phyloP scores from a whole-genome alignment of 202 grass and related monocot species.

The Miscanthus sacchariflorus region DNA sequence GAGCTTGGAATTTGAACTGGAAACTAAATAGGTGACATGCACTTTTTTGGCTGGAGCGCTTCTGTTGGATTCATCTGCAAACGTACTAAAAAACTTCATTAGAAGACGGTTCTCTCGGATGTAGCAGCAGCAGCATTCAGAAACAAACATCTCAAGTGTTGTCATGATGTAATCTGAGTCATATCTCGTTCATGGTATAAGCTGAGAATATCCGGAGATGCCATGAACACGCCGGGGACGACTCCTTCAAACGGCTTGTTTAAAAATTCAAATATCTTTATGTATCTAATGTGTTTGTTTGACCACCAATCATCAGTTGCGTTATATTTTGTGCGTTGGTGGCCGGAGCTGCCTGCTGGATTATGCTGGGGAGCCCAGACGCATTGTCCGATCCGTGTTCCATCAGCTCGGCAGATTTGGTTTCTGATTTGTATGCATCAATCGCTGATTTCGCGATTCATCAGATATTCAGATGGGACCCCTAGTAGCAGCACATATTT shows the following conservation, averaged over 20 bases:
- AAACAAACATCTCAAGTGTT: neutral
- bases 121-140: neutral
- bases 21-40: neutral
- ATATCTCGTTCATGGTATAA: constrained; percentile 30
- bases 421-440: neutral
- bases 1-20: neutral
- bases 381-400: neutral
- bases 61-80: neutral
- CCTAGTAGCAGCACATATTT: too few species aligned
- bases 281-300: constrained; percentile 11
- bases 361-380: neutral
- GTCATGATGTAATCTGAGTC: neutral
- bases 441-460: neutral
- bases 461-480: neutral
- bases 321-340: neutral
- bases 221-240: neutral
- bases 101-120: neutral
- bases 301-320: neutral
- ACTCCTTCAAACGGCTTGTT: constrained; percentile 29
- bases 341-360: neutral
- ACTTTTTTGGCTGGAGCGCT: constrained; percentile 23
- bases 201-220: constrained; percentile 33
- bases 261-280: neutral
- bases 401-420: neutral
- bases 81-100: neutral